phyloP scores from a whole-genome alignment of 2,329 filamentous ascomycete genomes.

The Penicillium griseofulvum region DNA sequence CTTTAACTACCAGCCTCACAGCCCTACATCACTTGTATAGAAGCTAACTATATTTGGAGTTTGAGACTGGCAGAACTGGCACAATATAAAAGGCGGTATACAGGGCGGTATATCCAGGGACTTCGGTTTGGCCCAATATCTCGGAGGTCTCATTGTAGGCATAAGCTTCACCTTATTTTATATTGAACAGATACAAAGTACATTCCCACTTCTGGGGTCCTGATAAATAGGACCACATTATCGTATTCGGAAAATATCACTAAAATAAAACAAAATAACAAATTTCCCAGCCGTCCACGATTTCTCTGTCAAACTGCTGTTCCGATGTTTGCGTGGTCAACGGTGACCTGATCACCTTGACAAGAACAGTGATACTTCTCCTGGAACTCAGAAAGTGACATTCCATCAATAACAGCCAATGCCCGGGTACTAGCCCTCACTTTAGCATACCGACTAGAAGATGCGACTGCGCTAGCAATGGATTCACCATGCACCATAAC shows the following conservation, averaged over 20 bases:
- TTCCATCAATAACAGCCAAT: slow-evolving; percentile 45
- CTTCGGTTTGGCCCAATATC: too few species aligned
- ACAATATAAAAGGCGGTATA: too few species aligned
- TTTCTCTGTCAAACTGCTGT: slow-evolving; percentile 28
- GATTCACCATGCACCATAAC: slow-evolving; percentile 73
- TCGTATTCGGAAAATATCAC: background rate
- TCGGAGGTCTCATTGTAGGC: background rate
- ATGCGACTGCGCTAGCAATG: slow-evolving; percentile 60
- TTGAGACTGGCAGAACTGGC: too few species aligned
- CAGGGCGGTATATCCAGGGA: too few species aligned
- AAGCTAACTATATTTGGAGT: too few species aligned
- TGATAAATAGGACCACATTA: background rate
- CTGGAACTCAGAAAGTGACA: slow-evolving; percentile 59
- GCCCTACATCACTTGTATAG: too few species aligned
- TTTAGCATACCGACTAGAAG: slow-evolving; percentile 71
- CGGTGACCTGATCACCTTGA: slow-evolving; percentile 17
- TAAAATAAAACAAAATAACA: background rate
- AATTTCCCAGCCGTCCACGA: background rate
- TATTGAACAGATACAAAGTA: too few species aligned
- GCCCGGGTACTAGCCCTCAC: slow-evolving; percentile 49
- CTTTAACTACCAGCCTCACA: too few species aligned
- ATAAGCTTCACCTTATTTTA: background rate
- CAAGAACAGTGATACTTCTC: slow-evolving; percentile 65
- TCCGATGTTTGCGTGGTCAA: slow-evolving; percentile 21
- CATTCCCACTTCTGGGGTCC: background rate